These are phyloP conservation scores for Kuraishia piskuri DNA, from an alignment of 805 yeast species.

Conservation along the genomic window DNA sequence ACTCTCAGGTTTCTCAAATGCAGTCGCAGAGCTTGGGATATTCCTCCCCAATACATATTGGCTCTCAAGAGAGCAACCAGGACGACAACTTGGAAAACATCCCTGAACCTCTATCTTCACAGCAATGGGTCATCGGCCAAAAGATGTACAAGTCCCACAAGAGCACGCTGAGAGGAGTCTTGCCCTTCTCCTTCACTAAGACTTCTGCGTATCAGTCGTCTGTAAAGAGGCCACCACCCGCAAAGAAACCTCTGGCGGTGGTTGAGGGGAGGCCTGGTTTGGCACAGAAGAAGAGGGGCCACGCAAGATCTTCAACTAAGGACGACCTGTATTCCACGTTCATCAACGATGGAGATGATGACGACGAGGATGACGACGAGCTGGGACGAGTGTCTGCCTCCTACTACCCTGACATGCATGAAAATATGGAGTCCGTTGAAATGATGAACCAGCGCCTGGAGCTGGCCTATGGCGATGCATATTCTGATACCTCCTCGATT, in stretches of 20 bases:
- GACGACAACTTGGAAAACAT: background rate
- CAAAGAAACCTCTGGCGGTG: background rate
- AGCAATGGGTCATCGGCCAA: background rate
- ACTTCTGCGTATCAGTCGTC: background rate
- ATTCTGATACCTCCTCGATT: background rate
- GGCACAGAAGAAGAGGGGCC: background rate
- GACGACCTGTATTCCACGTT: background rate
- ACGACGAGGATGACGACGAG: background rate
- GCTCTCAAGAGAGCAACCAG: background rate
- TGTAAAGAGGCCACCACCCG: background rate
- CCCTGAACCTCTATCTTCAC: background rate
- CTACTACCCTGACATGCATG: background rate
- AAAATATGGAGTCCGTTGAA: background rate
- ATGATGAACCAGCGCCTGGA: background rate
- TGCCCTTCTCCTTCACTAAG: constrained; percentile 2
- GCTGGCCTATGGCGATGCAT: background rate
- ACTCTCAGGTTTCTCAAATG: constrained; percentile 1
- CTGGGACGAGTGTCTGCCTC: background rate
- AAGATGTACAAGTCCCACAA: background rate
- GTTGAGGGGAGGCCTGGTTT: background rate
- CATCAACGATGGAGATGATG: background rate
- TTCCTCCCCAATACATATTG: background rate
- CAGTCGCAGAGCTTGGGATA: background rate
- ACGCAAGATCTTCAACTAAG: background rate
- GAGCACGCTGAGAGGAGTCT: constrained; percentile 1